Evolutionary conservation across 2,329 filamentous ascomycete genomes (phyloP), one percentile per base, ranked within the genome.

Genomic region (Fusarium dimerum): DNA sequence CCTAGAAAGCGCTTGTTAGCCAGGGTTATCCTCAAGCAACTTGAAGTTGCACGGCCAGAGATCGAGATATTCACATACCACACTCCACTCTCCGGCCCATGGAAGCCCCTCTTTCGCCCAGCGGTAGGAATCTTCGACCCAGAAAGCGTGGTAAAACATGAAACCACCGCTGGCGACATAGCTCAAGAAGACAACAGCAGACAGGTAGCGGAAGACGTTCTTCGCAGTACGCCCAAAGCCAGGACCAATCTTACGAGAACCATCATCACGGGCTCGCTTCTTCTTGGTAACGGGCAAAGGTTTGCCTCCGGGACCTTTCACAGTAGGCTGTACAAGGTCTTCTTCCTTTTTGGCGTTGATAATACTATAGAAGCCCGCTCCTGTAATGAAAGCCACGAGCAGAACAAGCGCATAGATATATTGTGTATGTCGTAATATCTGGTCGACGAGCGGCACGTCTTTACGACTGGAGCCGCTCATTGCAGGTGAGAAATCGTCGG

Each of bases 261-360:
- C 70, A 73, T 76, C 60, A 70, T 72, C 68, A 68, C 80, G 70
- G 73, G 61, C 45, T 52, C 77, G 74, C 68, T 76, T 77, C 52
- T 77, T 84, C 68, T 85, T 88, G 54, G 79, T 82, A 45, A 78
- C 69, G n/a, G 91, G 92, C 48, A 97, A 77, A 34, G 91, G 91
- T 70, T 95, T 92, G 61, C 92, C 93, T 50, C 90, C 92, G 1
- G 92, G 92, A n/a, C 92, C 92, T 48, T 80, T 85, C 59, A 82
- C 72, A 32, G 71, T 77, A 18, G 78, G 80, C 47, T 71, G 69
- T 18, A 76, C 67, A 36, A 76, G 66, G 56, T 78, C 73, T 38
- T 80, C 78, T 51, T 77, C 75, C 48, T 75, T 78, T 59, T 75
- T 76, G 30, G 79, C 76, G 50, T 75, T 77, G 66, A 78, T 70